Base-by-base conservation (phyloP, 129 eudicot genomes). In the Centaurea solstitialis region DNA sequence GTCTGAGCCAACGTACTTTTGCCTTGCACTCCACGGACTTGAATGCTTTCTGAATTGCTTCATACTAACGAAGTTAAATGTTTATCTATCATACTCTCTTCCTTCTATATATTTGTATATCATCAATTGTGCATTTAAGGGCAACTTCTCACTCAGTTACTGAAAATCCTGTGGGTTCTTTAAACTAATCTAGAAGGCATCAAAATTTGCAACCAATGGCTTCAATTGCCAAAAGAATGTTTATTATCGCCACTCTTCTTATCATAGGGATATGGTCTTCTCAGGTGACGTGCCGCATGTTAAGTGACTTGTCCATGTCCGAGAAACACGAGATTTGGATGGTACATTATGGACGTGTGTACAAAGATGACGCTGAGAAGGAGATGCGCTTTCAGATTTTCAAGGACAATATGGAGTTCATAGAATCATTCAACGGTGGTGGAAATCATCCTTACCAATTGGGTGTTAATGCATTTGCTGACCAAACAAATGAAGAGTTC, bases 281-380 rank as follows among this genome's bases (percentile, higher is more conserved):
- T 23, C 76, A 67, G n/a, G 67, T 75, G 53, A 70, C 69, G 5
- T 75, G 74, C 7, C 78, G 88, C 4, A 33, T 38, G 41, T 37
- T 80, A 41, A n/a, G 71, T 18, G 73, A 78, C 21, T 6, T 43
- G 38, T 66, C 80, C 6, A 86, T 82, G 84, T 68, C 45, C 17
- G 65, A 74, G 43, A 74, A 66, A 53, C 89, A 86, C 24, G 86
- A 86, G 69, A 35, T 26, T 43, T 87, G 90, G 90, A 87, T 87
- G 87, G 76, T 74, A 30, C 70, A 21, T 4, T 80, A 74, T 65
- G 90, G 87, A 18, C 85, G 87, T 35, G 77, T 53, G 75, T 87
- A 83, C 82, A 66, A 83, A 28, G 75, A 82, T 22, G 28, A 59
- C 0, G 41, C 61, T 1, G 86, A 86, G 33, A 86, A 82, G 80